Conservation (phyloP, 345 rosid species). For the Salix dunnii region DNA sequence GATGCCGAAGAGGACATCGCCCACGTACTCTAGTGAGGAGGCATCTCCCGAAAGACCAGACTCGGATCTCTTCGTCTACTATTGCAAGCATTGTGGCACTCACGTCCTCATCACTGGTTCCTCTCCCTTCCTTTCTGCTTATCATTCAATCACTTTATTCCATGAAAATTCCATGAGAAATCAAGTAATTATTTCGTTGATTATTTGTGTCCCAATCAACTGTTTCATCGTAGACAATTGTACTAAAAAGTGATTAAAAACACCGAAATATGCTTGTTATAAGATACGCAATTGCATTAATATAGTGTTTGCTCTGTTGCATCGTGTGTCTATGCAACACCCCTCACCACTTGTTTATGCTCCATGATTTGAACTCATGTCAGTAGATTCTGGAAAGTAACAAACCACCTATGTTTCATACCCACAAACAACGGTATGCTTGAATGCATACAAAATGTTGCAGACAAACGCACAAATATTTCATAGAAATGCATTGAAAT, state of each 20-base stretch:
- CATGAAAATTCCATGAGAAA: not conserved
- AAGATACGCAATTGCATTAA: constrained; percentile 89
- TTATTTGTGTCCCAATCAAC: too few relatives aligned
- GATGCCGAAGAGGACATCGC: constrained; percentile 99
- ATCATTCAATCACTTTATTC: not conserved
- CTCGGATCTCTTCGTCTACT: constrained; percentile 97
- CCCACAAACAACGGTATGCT: not conserved
- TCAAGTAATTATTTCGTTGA: too few relatives aligned
- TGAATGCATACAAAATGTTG: not conserved
- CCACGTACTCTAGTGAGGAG: constrained; percentile 99
- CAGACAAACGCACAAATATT: not conserved
- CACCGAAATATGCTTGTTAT: constrained; percentile 39
- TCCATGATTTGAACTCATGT: not conserved
- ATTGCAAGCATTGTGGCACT: constrained; percentile 95
- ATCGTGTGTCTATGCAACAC: not conserved
- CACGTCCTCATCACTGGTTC: constrained; percentile 97
- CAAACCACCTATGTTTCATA: not conserved
- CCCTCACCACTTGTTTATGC: not conserved
- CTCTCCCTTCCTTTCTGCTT: constrained; percentile 13
- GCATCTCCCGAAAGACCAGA: constrained; percentile 95
- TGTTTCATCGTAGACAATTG: too few relatives aligned
- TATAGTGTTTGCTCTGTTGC: not conserved
- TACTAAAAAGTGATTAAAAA: not conserved
- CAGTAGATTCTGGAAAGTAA: not conserved
- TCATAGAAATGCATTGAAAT: not conserved